Evolutionary conservation across 2,329 filamentous ascomycete genomes (phyloP), one percentile per base, ranked within the genome.

Genomic region (Cladophialophora psammophila): DNA sequence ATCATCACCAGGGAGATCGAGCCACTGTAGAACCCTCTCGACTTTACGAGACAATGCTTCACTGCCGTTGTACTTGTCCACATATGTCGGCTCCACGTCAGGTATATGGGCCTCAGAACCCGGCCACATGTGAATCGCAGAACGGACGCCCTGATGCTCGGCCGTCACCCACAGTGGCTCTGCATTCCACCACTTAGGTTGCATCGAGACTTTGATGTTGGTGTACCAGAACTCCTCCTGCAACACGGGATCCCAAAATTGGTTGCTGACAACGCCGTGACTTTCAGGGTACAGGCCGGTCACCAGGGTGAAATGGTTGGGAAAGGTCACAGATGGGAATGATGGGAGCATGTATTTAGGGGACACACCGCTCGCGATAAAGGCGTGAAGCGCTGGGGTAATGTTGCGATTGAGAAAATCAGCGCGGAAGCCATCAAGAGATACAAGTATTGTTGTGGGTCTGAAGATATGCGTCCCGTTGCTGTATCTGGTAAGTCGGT

Each of bases 51-150:
- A 77, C 1, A 99, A 84, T 36, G 82, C 76, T 80, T 97, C 94
- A 0, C 90, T 86, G 8, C 88, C 89, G 72, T 97, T 94, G 80
- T 87, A 99, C 73, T 88, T 90, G 80, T 98, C 95, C 57, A 98
- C 78, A 74, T 92, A 92, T 9, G 88, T 89, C 2, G 94, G 92
- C 69, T 94, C 89, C 18, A 89, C 82, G n/a, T 85, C 83, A 12
- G 88, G 84, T 68, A 96, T 91, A 76, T 93, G 90, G 5, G 94
- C 94, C 80, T 99, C 95, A 52, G 92, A 96, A 1, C 95, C 95
- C 1, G 95, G 95, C 95, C 95, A 99, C 95, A 99, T 99, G 77
- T 99, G 95, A 32, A 99, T 88, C 0, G 93, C 95, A 35, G 90
- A 88, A 64, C 87, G 87, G 36, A 96, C 83, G 5, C 91, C 91